A percentile compares a stretch with the other conserved stretches of the same genome.
phyloP scores from a whole-genome alignment of 352 stramenopile species.

The Globisporangium barbulae region DNA sequence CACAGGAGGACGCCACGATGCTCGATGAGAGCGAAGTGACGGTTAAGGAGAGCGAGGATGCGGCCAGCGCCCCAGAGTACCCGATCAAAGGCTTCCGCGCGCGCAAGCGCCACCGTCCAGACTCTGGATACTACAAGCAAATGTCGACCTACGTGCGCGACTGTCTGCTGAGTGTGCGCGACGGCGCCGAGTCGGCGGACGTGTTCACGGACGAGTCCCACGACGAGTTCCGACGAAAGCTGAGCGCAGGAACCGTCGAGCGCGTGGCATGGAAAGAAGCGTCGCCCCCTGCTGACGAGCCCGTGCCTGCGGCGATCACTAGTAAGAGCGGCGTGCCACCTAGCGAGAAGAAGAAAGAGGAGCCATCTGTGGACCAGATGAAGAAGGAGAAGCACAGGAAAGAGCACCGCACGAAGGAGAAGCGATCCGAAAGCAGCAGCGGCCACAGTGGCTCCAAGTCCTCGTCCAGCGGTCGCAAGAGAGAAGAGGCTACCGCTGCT shows the following conservation, averaged over 20 bases:
- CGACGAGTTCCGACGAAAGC: constrained; percentile 67
- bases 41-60: constrained; percentile 9
- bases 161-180: constrained; percentile 77
- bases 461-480: constrained; percentile 2
- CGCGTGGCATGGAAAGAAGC: constrained; percentile 78
- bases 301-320: constrained; percentile 6
- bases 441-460: constrained; percentile 2
- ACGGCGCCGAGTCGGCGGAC: constrained; percentile 35
- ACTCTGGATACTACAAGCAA: constrained; percentile 79
- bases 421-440: constrained; percentile 14
- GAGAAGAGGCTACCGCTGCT: constrained; percentile 7
- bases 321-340: constrained; percentile 17
- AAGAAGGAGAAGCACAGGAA: constrained; percentile 28
- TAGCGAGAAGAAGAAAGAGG: constrained; percentile 16
- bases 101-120: constrained; percentile 76
- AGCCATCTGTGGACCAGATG: constrained; percentile 11
- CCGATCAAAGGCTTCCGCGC: constrained; percentile 72
- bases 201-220: constrained; percentile 58
- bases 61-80: constrained; percentile 25
- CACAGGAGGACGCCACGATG: constrained; percentile 5
- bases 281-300: constrained; percentile 21
- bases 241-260: constrained; percentile 59
- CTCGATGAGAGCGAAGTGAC: constrained; percentile 16
- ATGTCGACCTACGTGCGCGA: constrained; percentile 85
- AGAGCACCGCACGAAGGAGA: constrained; percentile 11